Conservation (phyloP, 768 basidiomycete genomes). For the Daedalea quercina region DNA sequence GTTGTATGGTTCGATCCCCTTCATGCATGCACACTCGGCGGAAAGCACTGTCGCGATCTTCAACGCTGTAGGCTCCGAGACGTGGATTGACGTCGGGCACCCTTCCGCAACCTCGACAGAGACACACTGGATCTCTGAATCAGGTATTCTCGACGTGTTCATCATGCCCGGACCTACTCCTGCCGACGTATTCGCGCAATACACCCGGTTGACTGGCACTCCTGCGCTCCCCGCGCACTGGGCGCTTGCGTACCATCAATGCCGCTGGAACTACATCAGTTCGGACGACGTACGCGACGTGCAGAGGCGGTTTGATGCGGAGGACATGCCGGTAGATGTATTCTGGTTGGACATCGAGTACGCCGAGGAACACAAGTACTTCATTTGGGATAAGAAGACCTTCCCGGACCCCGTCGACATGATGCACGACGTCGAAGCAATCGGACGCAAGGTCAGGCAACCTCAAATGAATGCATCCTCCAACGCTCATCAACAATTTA, state of each 20-base stretch:
- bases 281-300: slow-evolving; percentile 83
- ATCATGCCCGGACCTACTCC: slow-evolving; percentile 89
- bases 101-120: slow-evolving; percentile 59
- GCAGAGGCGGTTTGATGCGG: slow-evolving; percentile 85
- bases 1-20: slow-evolving; percentile 86
- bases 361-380: slow-evolving; percentile 89
- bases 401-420: slow-evolving; percentile 96
- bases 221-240: slow-evolving; percentile 86
- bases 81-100: slow-evolving; percentile 89
- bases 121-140: slow-evolving; percentile 98
- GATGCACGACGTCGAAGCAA: slow-evolving; percentile 81
- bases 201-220: slow-evolving; percentile 77
- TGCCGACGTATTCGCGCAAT: slow-evolving; percentile 77
- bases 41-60: slow-evolving; percentile 89
- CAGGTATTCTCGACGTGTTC: slow-evolving; percentile 92
- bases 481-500: neutral
- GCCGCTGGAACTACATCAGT: slow-evolving; percentile 96
- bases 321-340: slow-evolving; percentile 91
- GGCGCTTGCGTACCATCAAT: slow-evolving; percentile 94
- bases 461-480: neutral
- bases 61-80: slow-evolving; percentile 83
- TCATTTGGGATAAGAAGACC: slow-evolving; percentile 88
- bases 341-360: slow-evolving; percentile 99
- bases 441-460: slow-evolving; percentile 69
- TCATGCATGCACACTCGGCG: slow-evolving; percentile 89